Evolutionary conservation across 176 grass and related monocot genomes (phyloP).

Genomic region (Oryza longistaminata): DNA sequence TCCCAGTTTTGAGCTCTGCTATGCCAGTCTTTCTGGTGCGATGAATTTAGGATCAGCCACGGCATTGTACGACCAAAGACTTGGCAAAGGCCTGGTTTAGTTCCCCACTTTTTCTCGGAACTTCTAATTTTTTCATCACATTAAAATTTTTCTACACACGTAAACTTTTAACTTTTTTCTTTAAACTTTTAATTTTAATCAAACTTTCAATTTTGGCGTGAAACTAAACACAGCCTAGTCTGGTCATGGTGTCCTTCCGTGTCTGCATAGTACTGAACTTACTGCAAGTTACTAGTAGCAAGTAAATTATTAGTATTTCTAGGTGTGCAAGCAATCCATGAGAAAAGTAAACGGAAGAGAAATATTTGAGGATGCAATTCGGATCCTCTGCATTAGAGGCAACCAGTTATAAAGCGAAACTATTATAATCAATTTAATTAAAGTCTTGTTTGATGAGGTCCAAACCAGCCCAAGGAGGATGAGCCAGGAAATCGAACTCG

Average conservation of each 20-base stretch:
- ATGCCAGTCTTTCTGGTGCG: not conserved
- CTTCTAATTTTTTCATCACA: too few relatives aligned
- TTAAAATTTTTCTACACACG: fast-evolving
- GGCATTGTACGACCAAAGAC: not conserved
- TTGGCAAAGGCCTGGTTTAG: not conserved
- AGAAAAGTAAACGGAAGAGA: not conserved
- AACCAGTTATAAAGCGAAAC: not conserved
- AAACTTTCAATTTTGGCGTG: too few relatives aligned
- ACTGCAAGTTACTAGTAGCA: too few relatives aligned
- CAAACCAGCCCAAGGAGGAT: not conserved
- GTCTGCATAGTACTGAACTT: not conserved
- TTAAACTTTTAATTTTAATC: too few relatives aligned
- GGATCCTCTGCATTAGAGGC: too few relatives aligned
- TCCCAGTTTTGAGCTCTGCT: not conserved
- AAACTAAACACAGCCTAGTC: not conserved
- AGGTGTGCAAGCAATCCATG: not conserved
- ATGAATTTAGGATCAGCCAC: not conserved
- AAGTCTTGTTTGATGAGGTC: too few relatives aligned
- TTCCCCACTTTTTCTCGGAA: too few relatives aligned
- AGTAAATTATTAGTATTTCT: not conserved
- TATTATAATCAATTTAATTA: not conserved
- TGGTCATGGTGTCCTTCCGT: not conserved
- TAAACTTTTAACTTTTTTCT: too few relatives aligned
- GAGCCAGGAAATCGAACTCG: not conserved
- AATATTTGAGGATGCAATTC: too few relatives aligned